Evolutionary conservation across 345 rosid species (phyloP).

Genomic region (Turritis glabra): DNA sequence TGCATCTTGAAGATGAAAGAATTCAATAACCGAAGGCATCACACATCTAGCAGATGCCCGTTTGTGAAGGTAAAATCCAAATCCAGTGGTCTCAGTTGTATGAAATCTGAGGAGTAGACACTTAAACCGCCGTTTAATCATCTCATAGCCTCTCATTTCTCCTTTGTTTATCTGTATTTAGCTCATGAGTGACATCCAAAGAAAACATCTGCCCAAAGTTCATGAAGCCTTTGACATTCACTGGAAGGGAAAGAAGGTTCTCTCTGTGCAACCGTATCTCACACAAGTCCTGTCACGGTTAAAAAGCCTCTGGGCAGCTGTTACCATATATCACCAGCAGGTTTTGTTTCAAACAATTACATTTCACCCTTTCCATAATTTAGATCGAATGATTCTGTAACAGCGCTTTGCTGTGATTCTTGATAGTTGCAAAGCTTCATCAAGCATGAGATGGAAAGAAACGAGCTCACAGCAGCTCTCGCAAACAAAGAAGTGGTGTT

Average conservation of each 20-base stretch:
- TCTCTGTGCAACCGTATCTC: slow-evolving; percentile 33
- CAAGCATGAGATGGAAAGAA: slow-evolving; percentile 63
- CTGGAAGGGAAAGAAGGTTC: slow-evolving; percentile 34
- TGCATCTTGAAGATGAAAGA: slow-evolving; percentile 33
- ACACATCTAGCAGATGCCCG: slow-evolving; percentile 27
- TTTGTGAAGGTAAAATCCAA: slow-evolving; percentile 29
- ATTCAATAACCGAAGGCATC: slow-evolving; percentile 33
- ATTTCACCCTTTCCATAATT: not conserved
- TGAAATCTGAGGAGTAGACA: not conserved
- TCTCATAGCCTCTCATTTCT: slow-evolving; percentile 16
- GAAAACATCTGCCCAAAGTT: slow-evolving; percentile 42
- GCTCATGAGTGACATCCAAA: slow-evolving; percentile 45
- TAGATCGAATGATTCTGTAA: not conserved
- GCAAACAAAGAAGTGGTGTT: slow-evolving; percentile 68
- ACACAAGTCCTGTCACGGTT: slow-evolving; percentile 44
- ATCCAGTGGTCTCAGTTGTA: not conserved
- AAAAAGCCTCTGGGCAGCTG: slow-evolving; percentile 43
- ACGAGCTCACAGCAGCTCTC: slow-evolving; percentile 56
- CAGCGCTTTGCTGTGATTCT: not conserved
- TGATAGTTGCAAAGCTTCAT: slow-evolving; percentile 70
- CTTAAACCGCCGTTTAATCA: not conserved
- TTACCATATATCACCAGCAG: slow-evolving; percentile 72
- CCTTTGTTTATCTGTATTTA: slow-evolving; percentile 23
- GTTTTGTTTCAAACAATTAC: slow-evolving; percentile 44
- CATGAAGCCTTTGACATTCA: slow-evolving; percentile 28